These are phyloP conservation scores for Fraxinus xanthoxyloides DNA, from an alignment of 305 asterid species.

Conservation along the genomic window DNA sequence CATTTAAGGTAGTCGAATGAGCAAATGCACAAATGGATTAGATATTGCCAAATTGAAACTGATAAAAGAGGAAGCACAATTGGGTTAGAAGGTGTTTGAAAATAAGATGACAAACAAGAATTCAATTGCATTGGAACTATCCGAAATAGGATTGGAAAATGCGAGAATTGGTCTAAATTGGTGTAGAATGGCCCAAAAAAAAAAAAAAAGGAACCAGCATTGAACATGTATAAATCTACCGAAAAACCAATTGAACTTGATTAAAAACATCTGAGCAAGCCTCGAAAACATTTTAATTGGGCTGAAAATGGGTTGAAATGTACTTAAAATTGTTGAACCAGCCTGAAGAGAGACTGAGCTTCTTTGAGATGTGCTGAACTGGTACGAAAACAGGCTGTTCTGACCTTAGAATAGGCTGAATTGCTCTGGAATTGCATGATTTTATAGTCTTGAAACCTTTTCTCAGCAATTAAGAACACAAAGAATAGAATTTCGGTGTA, in stretches of 20 bases:
- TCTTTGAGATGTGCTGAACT: background rate
- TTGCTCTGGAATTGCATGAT: background rate
- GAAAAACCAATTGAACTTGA: background rate
- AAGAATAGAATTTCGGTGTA: background rate
- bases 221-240: background rate
- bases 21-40: background rate
- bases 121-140: background rate
- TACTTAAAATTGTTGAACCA: background rate
- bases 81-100: background rate
- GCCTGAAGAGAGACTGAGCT: background rate
- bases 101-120: background rate
- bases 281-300: background rate
- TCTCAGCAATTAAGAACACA: background rate
- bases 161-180: background rate
- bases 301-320: background rate
- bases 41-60: background rate
- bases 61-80: background rate
- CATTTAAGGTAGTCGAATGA: background rate
- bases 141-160: background rate
- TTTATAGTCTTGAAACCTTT: background rate
- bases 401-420: background rate
- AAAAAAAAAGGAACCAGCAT: background rate
- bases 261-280: background rate
- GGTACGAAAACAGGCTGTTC: background rate
- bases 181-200: background rate